Percentiles rank a stretch among this genome's conserved stretches.
Conservation (phyloP, 169 alveolate genomes). For the Toxoplasma gondii region DNA sequence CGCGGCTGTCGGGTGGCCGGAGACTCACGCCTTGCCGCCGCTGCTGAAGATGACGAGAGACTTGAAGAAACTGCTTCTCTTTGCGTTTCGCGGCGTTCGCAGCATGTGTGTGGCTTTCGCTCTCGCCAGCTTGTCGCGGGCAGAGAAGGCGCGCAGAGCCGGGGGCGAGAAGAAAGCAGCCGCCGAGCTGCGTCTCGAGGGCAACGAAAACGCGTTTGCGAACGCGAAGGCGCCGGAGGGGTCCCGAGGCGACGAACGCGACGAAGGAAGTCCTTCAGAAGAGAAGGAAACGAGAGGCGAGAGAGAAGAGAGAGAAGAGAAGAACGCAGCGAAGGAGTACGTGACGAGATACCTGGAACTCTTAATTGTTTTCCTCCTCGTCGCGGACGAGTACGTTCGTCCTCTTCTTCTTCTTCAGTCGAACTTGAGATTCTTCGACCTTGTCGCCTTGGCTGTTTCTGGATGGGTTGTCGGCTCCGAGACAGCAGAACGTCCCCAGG, state of each 20-base stretch:
- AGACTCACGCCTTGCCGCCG: not conserved
- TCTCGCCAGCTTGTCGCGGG: not conserved
- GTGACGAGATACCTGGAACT: not conserved
- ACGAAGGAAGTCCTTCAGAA: not conserved
- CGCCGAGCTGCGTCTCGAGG: not conserved
- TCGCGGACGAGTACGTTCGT: not conserved
- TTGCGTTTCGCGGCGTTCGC: not conserved
- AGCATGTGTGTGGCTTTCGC: not conserved
- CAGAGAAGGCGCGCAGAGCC: not conserved
- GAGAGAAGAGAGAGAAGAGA: not conserved
- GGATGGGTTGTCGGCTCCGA: not conserved
- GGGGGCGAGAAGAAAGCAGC: not conserved
- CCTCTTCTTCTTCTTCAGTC: not conserved
- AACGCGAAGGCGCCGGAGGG: not conserved
- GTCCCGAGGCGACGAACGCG: not conserved
- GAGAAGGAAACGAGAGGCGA: not conserved
- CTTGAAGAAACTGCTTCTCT: constrained; percentile 1
- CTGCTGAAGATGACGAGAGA: not conserved
- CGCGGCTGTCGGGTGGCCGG: not conserved
- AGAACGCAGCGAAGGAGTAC: not conserved
- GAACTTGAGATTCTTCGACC: not conserved
- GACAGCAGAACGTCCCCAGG: not conserved
- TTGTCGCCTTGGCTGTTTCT: not conserved
- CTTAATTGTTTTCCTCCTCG: not conserved
- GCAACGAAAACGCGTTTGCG: not conserved